Percentiles rank a stretch among this genome's conserved stretches.
Conservation (phyloP, 768 basidiomycete species). For the Mycena kentingensis region DNA sequence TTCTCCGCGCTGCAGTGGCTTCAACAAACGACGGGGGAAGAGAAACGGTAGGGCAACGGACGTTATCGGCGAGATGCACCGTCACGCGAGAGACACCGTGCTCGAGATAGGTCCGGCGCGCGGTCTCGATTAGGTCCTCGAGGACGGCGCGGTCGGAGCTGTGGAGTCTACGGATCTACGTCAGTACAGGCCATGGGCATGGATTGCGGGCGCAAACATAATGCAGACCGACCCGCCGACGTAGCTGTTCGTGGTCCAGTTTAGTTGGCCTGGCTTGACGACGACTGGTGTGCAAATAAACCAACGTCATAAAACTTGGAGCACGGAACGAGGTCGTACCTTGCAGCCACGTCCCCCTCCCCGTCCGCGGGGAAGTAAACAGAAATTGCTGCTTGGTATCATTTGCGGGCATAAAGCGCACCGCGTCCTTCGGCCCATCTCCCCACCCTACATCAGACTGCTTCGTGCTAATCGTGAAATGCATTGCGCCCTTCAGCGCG, state of each 20-base stretch:
- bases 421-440: conserved; percentile 9
- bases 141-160: conserved; percentile 10
- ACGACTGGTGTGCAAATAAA: conserved; percentile 2
- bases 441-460: conserved; percentile 17
- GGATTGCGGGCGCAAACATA: conserved; percentile 1
- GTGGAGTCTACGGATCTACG: conserved; percentile 3
- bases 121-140: conserved; percentile 13
- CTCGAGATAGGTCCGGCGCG: conserved; percentile 2
- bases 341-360: conserved; percentile 15
- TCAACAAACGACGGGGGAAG: background rate
- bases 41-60: background rate
- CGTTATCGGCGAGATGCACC: conserved; percentile 17
- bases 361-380: conserved; percentile 2
- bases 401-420: conserved; percentile 13
- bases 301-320: too few relatives aligned
- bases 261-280: conserved; percentile 4
- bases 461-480: conserved; percentile 15
- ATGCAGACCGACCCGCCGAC: conserved; percentile 11
- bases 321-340: background rate
- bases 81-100: conserved; percentile 8
- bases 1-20: conserved; percentile 8
- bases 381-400: conserved; percentile 13
- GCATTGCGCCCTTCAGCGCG: conserved; percentile 3
- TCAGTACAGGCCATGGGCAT: background rate
- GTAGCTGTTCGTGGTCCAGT: conserved; percentile 3